phyloP scores from a whole-genome alignment of 78 protist genomes.

The Tieghemostelium lacteum region DNA sequence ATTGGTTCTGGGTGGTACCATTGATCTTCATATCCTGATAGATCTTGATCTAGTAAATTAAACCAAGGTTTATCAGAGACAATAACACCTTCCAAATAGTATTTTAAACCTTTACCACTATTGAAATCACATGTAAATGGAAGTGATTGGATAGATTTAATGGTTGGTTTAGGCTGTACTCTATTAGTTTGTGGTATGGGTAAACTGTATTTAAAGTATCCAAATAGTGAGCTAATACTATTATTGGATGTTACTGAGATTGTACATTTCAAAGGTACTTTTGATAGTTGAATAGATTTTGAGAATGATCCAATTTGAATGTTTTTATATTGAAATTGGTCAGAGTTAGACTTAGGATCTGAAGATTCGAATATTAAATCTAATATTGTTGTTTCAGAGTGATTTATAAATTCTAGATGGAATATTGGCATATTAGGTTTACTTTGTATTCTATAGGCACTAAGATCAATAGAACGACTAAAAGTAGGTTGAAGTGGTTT shows the following conservation, averaged over 20 bases:
- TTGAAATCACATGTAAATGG: conserved; percentile 10
- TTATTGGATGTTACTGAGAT: background rate
- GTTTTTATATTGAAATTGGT: background rate
- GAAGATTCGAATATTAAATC: background rate
- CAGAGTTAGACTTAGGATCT: background rate
- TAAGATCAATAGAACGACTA: background rate
- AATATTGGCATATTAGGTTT: background rate
- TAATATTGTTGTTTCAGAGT: background rate
- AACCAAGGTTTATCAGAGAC: conserved; percentile 2
- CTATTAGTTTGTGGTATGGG: too few relatives aligned
- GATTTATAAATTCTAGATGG: conserved; percentile 2
- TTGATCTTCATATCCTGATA: background rate
- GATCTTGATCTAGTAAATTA: conserved; percentile 9
- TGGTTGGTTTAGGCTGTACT: background rate
- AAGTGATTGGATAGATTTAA: background rate
- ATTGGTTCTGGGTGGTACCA: background rate
- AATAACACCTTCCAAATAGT: background rate
- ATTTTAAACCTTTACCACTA: conserved; percentile 24
- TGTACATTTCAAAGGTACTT: background rate
- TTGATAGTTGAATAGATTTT: background rate
- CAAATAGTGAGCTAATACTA: background rate
- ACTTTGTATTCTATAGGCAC: background rate
- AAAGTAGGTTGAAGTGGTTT: background rate
- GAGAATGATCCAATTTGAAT: background rate
- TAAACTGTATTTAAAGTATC: too few relatives aligned